Conservation (phyloP, 2,329 filamentous ascomycete genomes). For the Diaporthe sp. region DNA sequence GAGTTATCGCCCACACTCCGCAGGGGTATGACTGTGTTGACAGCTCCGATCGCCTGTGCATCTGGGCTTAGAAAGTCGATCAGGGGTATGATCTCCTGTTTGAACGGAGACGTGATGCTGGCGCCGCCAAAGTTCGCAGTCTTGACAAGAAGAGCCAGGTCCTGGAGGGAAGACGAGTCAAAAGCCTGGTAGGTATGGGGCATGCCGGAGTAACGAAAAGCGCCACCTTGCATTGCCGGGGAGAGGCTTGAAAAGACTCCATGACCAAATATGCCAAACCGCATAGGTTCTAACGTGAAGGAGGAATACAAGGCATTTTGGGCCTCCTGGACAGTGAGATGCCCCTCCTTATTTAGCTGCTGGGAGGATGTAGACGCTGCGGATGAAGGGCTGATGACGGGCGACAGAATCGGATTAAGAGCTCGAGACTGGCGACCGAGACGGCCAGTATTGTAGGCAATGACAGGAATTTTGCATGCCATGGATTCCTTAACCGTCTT, state of each 20-base stretch:
- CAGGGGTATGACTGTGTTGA: constrained; percentile 75
- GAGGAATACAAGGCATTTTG: constrained; percentile 62
- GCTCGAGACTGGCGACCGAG: not conserved
- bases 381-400: not conserved
- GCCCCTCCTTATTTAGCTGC: not conserved
- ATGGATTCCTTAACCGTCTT: constrained; percentile 52
- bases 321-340: constrained; percentile 2
- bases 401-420: not conserved
- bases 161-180: constrained; percentile 66
- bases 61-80: constrained; percentile 72
- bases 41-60: constrained; percentile 73
- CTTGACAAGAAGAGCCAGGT: constrained; percentile 65
- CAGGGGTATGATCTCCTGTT: constrained; percentile 69
- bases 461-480: not conserved
- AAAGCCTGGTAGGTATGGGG: constrained; percentile 68
- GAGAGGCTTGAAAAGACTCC: constrained; percentile 71
- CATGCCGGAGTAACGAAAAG: constrained; percentile 70
- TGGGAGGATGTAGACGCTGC: not conserved
- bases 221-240: constrained; percentile 74
- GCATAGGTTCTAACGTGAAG: constrained; percentile 68
- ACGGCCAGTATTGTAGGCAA: constrained; percentile 13
- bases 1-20: constrained; percentile 58
- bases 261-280: constrained; percentile 72
- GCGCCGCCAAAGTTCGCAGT: constrained; percentile 71
- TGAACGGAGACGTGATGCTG: constrained; percentile 73